phyloP scores from a whole-genome alignment of 495 filamentous ascomycete genomes.

The Oleoguttula mirabilis region DNA sequence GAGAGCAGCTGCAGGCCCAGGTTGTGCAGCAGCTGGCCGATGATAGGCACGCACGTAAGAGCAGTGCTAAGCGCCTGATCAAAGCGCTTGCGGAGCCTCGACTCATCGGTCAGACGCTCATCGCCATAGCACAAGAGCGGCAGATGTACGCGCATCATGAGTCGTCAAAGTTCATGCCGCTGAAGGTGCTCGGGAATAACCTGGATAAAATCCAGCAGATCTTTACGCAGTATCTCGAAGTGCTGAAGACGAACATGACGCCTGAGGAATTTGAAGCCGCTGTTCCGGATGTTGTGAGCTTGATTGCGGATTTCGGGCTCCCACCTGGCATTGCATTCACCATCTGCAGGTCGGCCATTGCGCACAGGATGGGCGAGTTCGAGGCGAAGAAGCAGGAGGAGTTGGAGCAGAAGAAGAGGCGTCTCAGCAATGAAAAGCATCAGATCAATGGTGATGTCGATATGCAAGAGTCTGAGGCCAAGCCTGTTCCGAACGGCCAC shows the following conservation, averaged over 20 bases:
- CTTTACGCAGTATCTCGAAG: conserved; percentile 76
- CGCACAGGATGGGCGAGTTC: conserved; percentile 35
- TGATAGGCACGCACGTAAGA: conserved; percentile 53
- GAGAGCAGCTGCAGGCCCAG: conserved; percentile 62
- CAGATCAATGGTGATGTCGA: conserved; percentile 25
- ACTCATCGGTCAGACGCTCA: conserved; percentile 65
- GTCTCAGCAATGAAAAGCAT: conserved; percentile 5
- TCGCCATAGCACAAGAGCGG: conserved; percentile 82
- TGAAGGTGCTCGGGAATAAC: conserved; percentile 72
- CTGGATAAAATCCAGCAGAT: conserved; percentile 82
- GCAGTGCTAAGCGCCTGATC: conserved; percentile 59
- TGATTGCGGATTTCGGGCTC: conserved; percentile 71
- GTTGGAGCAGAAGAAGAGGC: conserved; percentile 19
- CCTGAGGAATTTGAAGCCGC: conserved; percentile 66
- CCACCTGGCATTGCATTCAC: conserved; percentile 77
- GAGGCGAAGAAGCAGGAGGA: conserved; percentile 16
- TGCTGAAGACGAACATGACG: conserved; percentile 67
- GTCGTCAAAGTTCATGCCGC: conserved; percentile 50
- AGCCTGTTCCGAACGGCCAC: not conserved
- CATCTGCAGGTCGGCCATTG: conserved; percentile 63
- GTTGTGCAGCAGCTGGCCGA: conserved; percentile 68
- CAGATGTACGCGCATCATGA: conserved; percentile 65
- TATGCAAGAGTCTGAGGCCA: conserved; percentile 12
- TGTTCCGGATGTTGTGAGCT: conserved; percentile 59
- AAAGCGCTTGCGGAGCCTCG: conserved; percentile 58